Evolutionary conservation across 257 asterid species (phyloP).

Genomic region (Mitragyna speciosa): DNA sequence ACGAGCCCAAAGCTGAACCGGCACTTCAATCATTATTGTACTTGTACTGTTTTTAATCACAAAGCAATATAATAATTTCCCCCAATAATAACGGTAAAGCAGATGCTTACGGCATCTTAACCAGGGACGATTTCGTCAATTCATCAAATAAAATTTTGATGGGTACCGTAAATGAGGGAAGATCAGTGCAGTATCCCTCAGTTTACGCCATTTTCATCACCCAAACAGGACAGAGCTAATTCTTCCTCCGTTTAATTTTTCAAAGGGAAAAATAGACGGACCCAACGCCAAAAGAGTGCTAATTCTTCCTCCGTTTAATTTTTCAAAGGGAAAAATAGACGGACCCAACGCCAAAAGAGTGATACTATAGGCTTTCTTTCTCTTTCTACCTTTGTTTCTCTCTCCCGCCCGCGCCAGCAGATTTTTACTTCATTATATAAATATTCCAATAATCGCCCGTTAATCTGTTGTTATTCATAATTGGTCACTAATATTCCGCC

Average conservation of each 20-base stretch:
- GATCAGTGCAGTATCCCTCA: background rate
- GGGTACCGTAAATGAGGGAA: background rate
- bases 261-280: background rate
- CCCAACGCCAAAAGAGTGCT: too few species aligned
- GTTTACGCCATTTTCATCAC: constrained; percentile 1
- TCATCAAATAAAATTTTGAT: background rate
- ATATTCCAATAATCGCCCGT: background rate
- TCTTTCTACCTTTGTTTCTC: background rate
- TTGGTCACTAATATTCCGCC: constrained; percentile 4
- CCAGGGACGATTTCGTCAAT: constrained; percentile 1
- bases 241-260: background rate
- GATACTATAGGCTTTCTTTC: background rate
- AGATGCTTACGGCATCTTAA: too few species aligned
- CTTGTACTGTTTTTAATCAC: too few species aligned
- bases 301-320: background rate
- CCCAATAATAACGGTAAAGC: too few species aligned
- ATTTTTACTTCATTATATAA: too few species aligned
- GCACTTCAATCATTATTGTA: too few species aligned
- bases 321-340: background rate
- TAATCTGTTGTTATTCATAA: background rate
- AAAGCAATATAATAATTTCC: too few species aligned
- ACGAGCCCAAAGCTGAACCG: background rate
- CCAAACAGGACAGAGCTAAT: background rate
- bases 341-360: too few species aligned
- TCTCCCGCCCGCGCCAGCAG: background rate